Evolutionary conservation across 1,284 basidiomycete genomes (phyloP).

Genomic region (Schizophyllum commune): DNA sequence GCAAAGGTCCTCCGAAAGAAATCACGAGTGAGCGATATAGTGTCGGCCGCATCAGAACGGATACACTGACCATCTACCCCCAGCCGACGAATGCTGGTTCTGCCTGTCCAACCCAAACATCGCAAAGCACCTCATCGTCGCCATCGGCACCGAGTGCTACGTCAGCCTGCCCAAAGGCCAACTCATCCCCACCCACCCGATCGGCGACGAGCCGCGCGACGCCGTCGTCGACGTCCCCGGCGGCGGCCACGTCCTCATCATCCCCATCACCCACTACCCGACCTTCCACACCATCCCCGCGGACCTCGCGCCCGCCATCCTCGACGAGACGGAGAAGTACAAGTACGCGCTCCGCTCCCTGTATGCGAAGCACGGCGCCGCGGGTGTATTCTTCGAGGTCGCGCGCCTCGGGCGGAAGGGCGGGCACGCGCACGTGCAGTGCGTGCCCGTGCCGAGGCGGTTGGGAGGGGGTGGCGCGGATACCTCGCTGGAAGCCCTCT

Average conservation of each 20-base stretch:
- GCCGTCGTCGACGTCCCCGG: conserved; percentile 57
- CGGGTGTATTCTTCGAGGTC: conserved; percentile 82
- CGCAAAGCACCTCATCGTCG: conserved; percentile 91
- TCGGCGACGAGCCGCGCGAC: conserved; percentile 26
- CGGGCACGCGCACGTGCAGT: conserved; percentile 92
- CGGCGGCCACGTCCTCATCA: conserved; percentile 88
- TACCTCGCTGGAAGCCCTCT: conserved; percentile 25
- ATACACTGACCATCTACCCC: conserved; percentile 6
- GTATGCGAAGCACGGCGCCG: conserved; percentile 65
- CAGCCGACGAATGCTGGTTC: conserved; percentile 92
- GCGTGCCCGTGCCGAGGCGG: conserved; percentile 66
- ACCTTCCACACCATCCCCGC: conserved; percentile 61
- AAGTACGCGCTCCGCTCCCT: conserved; percentile 68
- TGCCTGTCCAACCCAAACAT: conserved; percentile 89
- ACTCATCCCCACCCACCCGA: conserved; percentile 71
- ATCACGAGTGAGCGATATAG: conserved; percentile 56
- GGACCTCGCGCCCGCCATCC: conserved; percentile 68
- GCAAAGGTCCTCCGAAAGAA: conserved; percentile 63
- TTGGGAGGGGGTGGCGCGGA: neutral
- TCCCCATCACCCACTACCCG: conserved; percentile 71
- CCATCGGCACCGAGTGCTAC: conserved; percentile 89
- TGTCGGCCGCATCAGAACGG: conserved; percentile 1
- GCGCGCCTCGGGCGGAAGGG: conserved; percentile 76
- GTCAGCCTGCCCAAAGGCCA: conserved; percentile 91
- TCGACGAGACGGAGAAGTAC: conserved; percentile 77